Evolutionary conservation across 2,329 filamentous ascomycete species (phyloP).

Genomic region (Daldinia sp.): DNA sequence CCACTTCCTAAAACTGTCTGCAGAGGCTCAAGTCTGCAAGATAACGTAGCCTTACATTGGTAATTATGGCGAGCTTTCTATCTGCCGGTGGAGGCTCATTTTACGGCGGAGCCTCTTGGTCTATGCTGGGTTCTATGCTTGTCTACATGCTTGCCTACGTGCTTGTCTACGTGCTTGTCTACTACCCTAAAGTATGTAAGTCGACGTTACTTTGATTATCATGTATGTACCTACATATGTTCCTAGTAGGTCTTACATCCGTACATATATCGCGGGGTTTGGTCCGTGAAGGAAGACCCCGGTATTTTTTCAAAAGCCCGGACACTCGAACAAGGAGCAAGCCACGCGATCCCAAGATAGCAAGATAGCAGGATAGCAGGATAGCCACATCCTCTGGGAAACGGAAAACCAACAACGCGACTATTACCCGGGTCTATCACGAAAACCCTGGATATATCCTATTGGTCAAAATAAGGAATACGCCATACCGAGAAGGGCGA

Average conservation of each 20-base stretch:
- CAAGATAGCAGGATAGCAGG: not conserved
- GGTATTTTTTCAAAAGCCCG: not conserved
- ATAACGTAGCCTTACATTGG: not conserved
- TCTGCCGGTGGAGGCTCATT: not conserved
- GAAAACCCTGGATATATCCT: not conserved
- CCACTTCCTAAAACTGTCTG: not conserved
- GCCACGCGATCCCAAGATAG: not conserved
- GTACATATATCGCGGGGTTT: constrained; percentile 4
- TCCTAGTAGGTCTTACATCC: too few relatives aligned
- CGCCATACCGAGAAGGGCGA: not conserved
- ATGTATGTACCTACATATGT: not conserved
- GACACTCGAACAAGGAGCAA: not conserved
- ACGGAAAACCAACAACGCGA: constrained; percentile 1
- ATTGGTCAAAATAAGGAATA: not conserved
- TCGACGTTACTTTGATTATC: not conserved
- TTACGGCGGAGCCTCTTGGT: not conserved
- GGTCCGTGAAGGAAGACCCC: not conserved
- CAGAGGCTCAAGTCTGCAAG: not conserved
- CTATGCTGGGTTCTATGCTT: too few relatives aligned
- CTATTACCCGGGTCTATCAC: not conserved
- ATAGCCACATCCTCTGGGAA: not conserved
- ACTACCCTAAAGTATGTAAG: not conserved
- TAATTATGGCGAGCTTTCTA: not conserved
- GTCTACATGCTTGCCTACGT: too few relatives aligned
- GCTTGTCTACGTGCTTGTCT: too few relatives aligned